Conservation (phyloP, 148 eudicot species). For the Fallopia convolvulus region DNA sequence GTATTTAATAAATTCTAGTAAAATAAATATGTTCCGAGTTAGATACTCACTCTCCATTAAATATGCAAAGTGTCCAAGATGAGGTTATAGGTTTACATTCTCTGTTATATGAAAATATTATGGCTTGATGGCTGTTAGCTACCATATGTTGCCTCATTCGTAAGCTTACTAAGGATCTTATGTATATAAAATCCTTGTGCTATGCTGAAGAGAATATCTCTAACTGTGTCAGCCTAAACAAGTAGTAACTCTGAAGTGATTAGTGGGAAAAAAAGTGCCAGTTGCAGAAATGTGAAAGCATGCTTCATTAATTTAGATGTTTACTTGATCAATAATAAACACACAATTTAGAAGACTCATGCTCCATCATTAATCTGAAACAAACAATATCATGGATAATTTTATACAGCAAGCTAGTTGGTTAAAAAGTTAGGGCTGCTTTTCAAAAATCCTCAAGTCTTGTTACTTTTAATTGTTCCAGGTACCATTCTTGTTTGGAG, state of each 20-base stretch:
- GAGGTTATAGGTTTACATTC: not conserved
- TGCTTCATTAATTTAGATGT: not conserved
- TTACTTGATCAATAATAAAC: not conserved
- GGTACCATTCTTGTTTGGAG: constrained; percentile 95
- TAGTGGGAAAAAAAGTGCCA: not conserved
- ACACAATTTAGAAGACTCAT: not conserved
- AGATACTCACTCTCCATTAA: not conserved
- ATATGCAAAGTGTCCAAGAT: not conserved
- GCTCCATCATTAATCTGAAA: not conserved
- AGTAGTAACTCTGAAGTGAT: not conserved
- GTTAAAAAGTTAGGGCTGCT: not conserved
- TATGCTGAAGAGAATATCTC: not conserved
- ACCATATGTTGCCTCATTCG: not conserved
- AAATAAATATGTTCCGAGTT: not conserved
- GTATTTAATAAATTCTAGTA: not conserved
- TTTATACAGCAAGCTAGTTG: not conserved
- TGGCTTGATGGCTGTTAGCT: not conserved
- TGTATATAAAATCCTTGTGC: not conserved
- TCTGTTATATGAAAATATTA: not conserved
- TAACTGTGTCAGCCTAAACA: not conserved
- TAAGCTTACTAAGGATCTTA: not conserved
- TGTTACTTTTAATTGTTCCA: constrained; percentile 12
- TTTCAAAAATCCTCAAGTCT: not conserved
- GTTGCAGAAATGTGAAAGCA: constrained; percentile 2
- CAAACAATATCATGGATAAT: not conserved